A percentile compares a stretch with the other conserved stretches of the same genome.
phyloP scores from a whole-genome alignment of 495 filamentous ascomycete genomes.

The Stereocaulon alpinum region DNA sequence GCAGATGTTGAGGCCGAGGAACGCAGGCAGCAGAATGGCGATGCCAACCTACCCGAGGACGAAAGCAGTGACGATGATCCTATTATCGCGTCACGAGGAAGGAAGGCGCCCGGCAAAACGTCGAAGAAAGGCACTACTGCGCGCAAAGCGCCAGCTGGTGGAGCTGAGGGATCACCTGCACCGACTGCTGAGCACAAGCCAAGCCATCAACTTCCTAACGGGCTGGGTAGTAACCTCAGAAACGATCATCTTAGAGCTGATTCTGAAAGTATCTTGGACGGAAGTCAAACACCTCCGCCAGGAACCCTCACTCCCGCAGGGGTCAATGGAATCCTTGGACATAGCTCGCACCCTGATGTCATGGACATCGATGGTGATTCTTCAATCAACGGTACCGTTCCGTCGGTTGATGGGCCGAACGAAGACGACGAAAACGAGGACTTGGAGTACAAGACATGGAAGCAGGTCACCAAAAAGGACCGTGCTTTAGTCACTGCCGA shows the following conservation, averaged over 20 bases:
- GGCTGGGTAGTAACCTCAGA: conserved; percentile 37
- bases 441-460: conserved; percentile 93
- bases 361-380: conserved; percentile 70
- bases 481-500: conserved; percentile 73
- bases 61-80: conserved; percentile 96
- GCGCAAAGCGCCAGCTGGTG: conserved; percentile 55
- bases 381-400: conserved; percentile 47
- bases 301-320: conserved; percentile 69
- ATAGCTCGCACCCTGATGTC: conserved; percentile 60
- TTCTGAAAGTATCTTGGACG: conserved; percentile 52
- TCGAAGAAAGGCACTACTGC: conserved; percentile 67
- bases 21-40: conserved; percentile 61
- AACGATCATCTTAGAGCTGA: conserved; percentile 46
- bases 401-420: conserved; percentile 23
- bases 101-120: conserved; percentile 75
- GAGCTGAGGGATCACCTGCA: conserved; percentile 64
- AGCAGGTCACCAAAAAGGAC: conserved; percentile 95
- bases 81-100: conserved; percentile 91
- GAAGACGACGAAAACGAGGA: conserved; percentile 61
- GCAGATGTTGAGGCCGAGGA: conserved; percentile 97
- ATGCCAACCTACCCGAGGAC: conserved; percentile 64
- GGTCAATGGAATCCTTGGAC: conserved; percentile 52
- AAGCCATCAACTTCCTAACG: conserved; percentile 36
- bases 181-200: conserved; percentile 39
- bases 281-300: conserved; percentile 70